Conservation (phyloP, 1,139 yeast species). For the Yamadazyma spencermartinsiae region DNA sequence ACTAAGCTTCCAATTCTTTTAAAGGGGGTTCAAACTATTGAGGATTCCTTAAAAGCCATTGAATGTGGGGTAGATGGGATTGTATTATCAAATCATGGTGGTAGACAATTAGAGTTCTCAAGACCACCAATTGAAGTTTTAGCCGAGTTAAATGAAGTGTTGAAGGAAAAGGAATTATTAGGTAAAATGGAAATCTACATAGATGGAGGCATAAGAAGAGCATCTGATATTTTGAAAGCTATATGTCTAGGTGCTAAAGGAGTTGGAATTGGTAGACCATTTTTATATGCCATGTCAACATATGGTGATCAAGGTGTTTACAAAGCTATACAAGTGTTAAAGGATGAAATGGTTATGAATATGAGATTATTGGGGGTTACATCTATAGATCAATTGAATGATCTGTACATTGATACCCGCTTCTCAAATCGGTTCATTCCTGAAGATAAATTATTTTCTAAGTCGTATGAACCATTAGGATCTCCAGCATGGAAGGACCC, state of each 20-base stretch:
- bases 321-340: constrained; percentile 73
- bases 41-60: constrained; percentile 65
- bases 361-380: constrained; percentile 86
- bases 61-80: constrained; percentile 65
- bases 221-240: constrained; percentile 66
- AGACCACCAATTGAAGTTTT: constrained; percentile 69
- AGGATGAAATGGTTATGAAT: constrained; percentile 81
- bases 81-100: constrained; percentile 72
- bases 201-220: constrained; percentile 73
- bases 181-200: constrained; percentile 53
- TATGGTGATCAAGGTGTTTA: constrained; percentile 80
- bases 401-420: constrained; percentile 36
- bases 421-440: constrained; percentile 22
- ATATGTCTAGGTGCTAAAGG: constrained; percentile 70
- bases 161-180: constrained; percentile 45
- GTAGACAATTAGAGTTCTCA: constrained; percentile 68
- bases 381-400: constrained; percentile 60
- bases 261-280: constrained; percentile 74
- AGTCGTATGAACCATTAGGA: constrained; percentile 40
- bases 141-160: constrained; percentile 59
- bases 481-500: constrained; percentile 34
- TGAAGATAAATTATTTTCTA: constrained; percentile 36
- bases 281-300: constrained; percentile 67
- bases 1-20: constrained; percentile 67
- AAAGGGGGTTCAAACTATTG: constrained; percentile 72